Conservation (phyloP, 2,329 filamentous ascomycete species). For the Diaporthe citriasiana region DNA sequence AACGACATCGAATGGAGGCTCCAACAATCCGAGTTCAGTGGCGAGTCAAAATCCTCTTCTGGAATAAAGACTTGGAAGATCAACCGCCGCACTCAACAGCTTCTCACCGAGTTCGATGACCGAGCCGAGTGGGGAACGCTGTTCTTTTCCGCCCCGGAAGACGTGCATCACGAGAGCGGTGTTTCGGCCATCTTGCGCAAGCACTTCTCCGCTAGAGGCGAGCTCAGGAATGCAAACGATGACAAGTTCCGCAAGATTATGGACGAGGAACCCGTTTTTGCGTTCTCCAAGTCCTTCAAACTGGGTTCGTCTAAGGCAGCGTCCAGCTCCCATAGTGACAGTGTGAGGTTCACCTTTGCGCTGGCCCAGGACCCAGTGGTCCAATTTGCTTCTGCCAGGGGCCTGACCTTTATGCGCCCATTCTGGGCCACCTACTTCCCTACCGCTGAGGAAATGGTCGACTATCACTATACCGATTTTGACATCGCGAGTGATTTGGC, state of each 20-base stretch:
- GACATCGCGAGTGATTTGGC: conserved; percentile 73
- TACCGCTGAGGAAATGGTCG: conserved; percentile 73
- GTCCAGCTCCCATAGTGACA: conserved; percentile 56
- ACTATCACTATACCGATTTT: conserved; percentile 84
- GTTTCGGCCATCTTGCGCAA: conserved; percentile 76
- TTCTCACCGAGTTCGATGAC: conserved; percentile 82
- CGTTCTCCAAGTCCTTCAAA: conserved; percentile 77
- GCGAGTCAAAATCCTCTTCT: conserved; percentile 48
- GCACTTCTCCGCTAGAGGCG: conserved; percentile 77
- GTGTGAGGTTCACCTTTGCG: conserved; percentile 80
- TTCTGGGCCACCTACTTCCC: conserved; percentile 84
- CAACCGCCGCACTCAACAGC: conserved; percentile 70
- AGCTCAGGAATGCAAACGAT: conserved; percentile 77
- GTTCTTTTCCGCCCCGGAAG: conserved; percentile 79
- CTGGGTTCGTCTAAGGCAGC: conserved; percentile 52
- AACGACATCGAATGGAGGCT: conserved; percentile 80
- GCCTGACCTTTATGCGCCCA: conserved; percentile 82
- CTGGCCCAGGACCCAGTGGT: conserved; percentile 84
- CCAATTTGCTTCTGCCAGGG: conserved; percentile 82
- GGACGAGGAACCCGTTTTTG: conserved; percentile 86
- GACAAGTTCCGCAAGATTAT: conserved; percentile 77
- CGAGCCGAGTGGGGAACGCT: conserved; percentile 88
- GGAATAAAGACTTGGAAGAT: conserved; percentile 77
- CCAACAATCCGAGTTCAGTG: conserved; percentile 55
- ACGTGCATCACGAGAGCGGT: conserved; percentile 79